A percentile compares a stretch with the other conserved stretches of the same genome.
Evolutionary conservation across 139 green algal species (phyloP).

Genomic region (Pleodorina starrii): DNA sequence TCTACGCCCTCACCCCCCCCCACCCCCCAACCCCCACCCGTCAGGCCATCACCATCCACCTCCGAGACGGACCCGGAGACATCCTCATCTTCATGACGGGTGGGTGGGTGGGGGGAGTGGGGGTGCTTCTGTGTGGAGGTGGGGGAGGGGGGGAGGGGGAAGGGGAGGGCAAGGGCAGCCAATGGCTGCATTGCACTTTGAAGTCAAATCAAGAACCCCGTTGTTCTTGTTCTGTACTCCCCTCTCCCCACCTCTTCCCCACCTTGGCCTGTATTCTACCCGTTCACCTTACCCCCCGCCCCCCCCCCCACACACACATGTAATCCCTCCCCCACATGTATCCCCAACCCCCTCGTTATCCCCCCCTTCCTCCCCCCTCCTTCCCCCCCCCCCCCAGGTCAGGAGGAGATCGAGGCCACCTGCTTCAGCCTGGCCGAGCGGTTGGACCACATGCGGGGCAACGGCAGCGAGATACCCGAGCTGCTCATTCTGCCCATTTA

Average conservation of each 20-base stretch:
- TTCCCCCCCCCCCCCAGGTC: conserved; percentile 66
- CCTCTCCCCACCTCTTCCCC: no score
- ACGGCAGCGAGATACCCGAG: conserved; percentile 92
- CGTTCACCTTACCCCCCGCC: background rate
- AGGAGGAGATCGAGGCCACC: conserved; percentile 98
- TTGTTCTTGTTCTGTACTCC: no score
- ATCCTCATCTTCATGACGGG: conserved; percentile 99
- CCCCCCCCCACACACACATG: background rate
- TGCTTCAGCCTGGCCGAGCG: conserved; percentile 91
- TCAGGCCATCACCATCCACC: conserved; percentile 92
- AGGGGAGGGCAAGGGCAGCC: background rate
- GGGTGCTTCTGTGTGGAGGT: background rate
- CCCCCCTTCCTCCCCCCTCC: background rate
- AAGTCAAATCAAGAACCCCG: no score
- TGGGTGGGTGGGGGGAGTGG: conserved; percentile 27
- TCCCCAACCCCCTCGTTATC: background rate
- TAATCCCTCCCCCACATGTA: no score
- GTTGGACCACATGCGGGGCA: conserved; percentile 91
- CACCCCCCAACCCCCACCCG: background rate
- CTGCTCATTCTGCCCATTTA: conserved; percentile 92
- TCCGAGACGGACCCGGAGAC: conserved; percentile 91
- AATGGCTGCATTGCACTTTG: no score
- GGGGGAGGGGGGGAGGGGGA: background rate
- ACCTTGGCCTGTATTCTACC: background rate
- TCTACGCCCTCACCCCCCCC: no score